These are phyloP conservation scores for Alternaria conjuncta DNA, from an alignment of 2,329 filamentous ascomycete species.

Conservation along the genomic window DNA sequence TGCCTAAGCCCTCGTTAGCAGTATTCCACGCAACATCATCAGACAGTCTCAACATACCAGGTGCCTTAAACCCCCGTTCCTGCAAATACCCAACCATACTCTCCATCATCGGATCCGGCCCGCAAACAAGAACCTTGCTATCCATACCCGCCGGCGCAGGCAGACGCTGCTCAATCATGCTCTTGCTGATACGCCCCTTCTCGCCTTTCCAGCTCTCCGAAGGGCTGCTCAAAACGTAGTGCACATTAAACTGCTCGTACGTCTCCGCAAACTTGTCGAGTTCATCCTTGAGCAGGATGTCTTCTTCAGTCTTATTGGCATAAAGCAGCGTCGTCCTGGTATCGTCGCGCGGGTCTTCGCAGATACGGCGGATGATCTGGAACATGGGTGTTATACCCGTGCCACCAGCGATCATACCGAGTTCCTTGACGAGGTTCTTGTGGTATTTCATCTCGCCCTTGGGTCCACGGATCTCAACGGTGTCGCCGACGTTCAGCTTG, in stretches of 20 bases:
- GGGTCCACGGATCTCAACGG: conserved; percentile 61
- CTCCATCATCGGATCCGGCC: conserved; percentile 45
- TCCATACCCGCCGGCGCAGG: conserved; percentile 63
- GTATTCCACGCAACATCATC: fast-evolving
- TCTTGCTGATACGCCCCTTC: conserved; percentile 9
- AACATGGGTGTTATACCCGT: conserved; percentile 65
- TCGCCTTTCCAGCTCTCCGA: conserved; percentile 13
- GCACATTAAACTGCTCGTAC: conserved; percentile 61
- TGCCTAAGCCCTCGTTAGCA: conserved; percentile 5
- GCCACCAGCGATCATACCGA: conserved; percentile 64
- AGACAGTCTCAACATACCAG: conserved; percentile 7
- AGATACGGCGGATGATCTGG: conserved; percentile 68
- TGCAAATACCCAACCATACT: conserved; percentile 14
- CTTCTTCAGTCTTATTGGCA: conserved; percentile 64
- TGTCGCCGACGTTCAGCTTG: conserved; percentile 56
- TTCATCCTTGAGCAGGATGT: conserved; percentile 65
- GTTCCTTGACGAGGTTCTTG: conserved; percentile 44
- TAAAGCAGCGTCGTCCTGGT: conserved; percentile 66
- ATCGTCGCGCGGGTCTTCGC: conserved; percentile 63
- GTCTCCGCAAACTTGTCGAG: conserved; percentile 60
- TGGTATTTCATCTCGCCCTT: conserved; percentile 64
- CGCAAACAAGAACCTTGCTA: conserved; percentile 91
- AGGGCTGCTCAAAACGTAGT: conserved; percentile 59
- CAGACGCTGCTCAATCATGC: conserved; percentile 13
- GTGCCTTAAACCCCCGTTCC: conserved; percentile 18